Percentiles rank a stretch among this genome's conserved stretches.
phyloP scores from a whole-genome alignment of 2,329 filamentous ascomycete species.

The Cytospora chrysosperma region DNA sequence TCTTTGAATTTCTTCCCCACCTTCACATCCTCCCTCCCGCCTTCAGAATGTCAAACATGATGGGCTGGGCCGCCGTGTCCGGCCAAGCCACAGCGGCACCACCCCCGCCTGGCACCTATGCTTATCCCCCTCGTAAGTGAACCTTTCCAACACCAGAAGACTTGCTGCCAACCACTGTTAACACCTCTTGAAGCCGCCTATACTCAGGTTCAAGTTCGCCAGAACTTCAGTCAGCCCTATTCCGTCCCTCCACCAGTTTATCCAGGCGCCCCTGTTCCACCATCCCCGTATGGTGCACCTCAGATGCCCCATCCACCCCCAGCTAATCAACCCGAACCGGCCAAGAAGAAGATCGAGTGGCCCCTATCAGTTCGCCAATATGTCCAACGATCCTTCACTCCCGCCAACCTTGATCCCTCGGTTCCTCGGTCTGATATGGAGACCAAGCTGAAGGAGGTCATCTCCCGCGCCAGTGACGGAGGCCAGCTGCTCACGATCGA shows the following conservation, averaged over 20 bases:
- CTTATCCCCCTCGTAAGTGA: conserved; percentile 41
- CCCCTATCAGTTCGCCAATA: conserved; percentile 80
- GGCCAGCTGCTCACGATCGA: conserved; percentile 71
- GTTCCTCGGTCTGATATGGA: conserved; percentile 73
- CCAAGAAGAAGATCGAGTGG: conserved; percentile 71
- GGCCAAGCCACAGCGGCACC: conserved; percentile 41
- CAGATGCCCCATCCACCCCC: conserved; percentile 28
- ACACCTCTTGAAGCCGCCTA: conserved; percentile 51
- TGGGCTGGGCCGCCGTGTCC: conserved; percentile 33
- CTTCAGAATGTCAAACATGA: conserved; percentile 30
- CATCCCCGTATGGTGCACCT: conserved; percentile 29
- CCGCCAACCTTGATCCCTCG: conserved; percentile 63
- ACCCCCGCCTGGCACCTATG: conserved; percentile 31
- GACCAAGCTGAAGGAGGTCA: conserved; percentile 78
- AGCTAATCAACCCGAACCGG: conserved; percentile 31
- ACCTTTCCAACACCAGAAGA: neutral
- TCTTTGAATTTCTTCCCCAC: neutral
- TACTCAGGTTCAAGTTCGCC: conserved; percentile 61
- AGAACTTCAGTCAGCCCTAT: conserved; percentile 52
- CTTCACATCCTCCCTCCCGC: neutral
- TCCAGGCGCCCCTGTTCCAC: conserved; percentile 22
- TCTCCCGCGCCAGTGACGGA: conserved; percentile 75
- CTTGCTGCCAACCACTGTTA: neutral
- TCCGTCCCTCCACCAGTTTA: conserved; percentile 35
- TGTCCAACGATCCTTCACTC: conserved; percentile 84